Percentiles rank a stretch among this genome's conserved stretches.
These are phyloP conservation scores for Termitomyces sp. DNA, from an alignment of 768 basidiomycete species.

Conservation along the genomic window DNA sequence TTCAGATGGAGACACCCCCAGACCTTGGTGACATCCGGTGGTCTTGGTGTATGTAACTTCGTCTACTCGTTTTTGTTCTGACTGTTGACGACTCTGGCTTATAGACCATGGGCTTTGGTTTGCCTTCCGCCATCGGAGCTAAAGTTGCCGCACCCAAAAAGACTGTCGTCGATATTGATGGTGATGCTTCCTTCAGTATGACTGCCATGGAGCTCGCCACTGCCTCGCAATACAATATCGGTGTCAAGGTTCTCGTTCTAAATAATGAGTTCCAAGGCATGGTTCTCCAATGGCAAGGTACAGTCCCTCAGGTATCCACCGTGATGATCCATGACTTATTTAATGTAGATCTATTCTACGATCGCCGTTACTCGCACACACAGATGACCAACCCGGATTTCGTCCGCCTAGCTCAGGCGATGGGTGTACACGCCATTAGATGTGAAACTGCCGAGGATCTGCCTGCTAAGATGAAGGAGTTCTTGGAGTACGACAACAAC, in stretches of 20 bases:
- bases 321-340: not conserved
- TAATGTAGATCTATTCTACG: slow-evolving; percentile 85
- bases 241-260: slow-evolving; percentile 88
- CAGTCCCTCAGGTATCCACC: slow-evolving; percentile 10
- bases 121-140: slow-evolving; percentile 92
- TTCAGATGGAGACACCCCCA: slow-evolving; percentile 88
- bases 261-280: slow-evolving; percentile 99
- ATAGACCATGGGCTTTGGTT: slow-evolving; percentile 97
- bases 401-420: slow-evolving; percentile 79
- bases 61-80: not conserved
- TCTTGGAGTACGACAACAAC: slow-evolving; percentile 86
- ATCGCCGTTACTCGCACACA: slow-evolving; percentile 94
- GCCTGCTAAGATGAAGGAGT: slow-evolving; percentile 96
- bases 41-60: slow-evolving; percentile 72
- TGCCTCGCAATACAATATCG: slow-evolving; percentile 85
- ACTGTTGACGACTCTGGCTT: slow-evolving; percentile 1
- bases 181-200: slow-evolving; percentile 98
- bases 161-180: slow-evolving; percentile 93
- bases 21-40: slow-evolving; percentile 89
- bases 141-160: slow-evolving; percentile 95
- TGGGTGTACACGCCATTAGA: slow-evolving; percentile 90
- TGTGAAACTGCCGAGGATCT: slow-evolving; percentile 68
- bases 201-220: slow-evolving; percentile 99
- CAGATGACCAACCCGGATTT: slow-evolving; percentile 96
- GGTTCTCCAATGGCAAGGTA: slow-evolving; percentile 99